Conservation (phyloP, 257 asterid species). For the Mitragyna speciosa region DNA sequence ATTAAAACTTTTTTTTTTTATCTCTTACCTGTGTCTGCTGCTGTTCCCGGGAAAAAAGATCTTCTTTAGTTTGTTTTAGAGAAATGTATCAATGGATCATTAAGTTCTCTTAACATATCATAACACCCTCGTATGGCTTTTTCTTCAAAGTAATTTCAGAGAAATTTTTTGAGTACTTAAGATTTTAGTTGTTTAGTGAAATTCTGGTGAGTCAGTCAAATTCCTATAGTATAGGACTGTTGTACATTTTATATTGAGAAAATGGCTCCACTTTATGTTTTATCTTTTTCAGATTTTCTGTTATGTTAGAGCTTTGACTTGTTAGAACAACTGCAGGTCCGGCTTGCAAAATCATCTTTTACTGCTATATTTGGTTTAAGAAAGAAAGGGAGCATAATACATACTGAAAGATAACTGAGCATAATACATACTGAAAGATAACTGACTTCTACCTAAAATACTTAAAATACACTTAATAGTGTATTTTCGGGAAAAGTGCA, state of each 20-base stretch:
- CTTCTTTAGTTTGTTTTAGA: background rate
- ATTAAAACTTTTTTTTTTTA: background rate
- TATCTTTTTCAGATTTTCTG: background rate
- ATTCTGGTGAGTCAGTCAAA: background rate
- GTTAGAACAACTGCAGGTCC: background rate
- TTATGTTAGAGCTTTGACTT: background rate
- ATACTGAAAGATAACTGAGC: background rate
- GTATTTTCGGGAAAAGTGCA: background rate
- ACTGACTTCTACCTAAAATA: background rate
- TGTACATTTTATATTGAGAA: background rate
- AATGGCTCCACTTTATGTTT: background rate
- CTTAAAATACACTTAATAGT: background rate
- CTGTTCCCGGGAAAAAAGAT: slow-evolving; percentile 5
- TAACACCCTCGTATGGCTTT: background rate
- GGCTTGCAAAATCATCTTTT: background rate
- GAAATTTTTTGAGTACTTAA: background rate
- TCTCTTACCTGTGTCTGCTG: background rate
- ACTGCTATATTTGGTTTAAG: background rate
- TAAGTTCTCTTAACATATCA: background rate
- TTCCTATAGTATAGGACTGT: background rate
- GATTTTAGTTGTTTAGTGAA: background rate
- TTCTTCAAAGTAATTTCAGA: background rate
- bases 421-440: background rate
- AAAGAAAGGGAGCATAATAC: background rate
- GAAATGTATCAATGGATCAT: background rate